phyloP scores from a whole-genome alignment of 2,329 filamentous ascomycete species.

The Pestalotiopsis sp. region DNA sequence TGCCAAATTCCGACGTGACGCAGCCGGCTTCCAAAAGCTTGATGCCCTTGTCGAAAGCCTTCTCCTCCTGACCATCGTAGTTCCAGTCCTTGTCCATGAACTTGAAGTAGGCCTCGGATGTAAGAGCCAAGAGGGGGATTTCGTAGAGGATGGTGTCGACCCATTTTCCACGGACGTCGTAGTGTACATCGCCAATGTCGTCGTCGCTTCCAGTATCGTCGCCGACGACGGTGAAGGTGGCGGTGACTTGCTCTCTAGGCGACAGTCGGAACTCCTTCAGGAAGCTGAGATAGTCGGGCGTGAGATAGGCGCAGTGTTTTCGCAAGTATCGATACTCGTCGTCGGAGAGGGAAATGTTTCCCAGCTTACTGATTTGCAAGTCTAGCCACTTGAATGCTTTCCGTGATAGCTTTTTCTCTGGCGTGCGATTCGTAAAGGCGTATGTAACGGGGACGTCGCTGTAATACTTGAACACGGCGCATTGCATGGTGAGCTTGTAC shows the following conservation, averaged over 20 bases:
- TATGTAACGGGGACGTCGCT: conserved; percentile 82
- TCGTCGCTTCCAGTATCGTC: conserved; percentile 63
- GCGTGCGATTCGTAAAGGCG: conserved; percentile 92
- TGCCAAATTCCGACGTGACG: conserved; percentile 91
- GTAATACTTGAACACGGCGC: conserved; percentile 91
- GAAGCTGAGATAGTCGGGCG: conserved; percentile 75
- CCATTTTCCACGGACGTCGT: conserved; percentile 83
- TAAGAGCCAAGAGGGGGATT: conserved; percentile 88
- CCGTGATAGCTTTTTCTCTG: conserved; percentile 86
- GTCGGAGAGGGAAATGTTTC: conserved; percentile 74
- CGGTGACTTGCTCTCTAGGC: conserved; percentile 76
- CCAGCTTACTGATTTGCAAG: conserved; percentile 81
- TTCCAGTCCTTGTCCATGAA: conserved; percentile 95
- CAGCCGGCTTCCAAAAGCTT: conserved; percentile 80
- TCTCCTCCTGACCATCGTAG: conserved; percentile 83
- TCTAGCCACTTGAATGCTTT: conserved; percentile 84
- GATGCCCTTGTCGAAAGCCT: conserved; percentile 80
- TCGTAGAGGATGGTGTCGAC: conserved; percentile 97
- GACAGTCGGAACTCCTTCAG: conserved; percentile 80
- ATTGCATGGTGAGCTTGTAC: conserved; percentile 99
- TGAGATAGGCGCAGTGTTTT: conserved; percentile 79
- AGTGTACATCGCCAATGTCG: conserved; percentile 73
- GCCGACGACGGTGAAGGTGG: conserved; percentile 63
- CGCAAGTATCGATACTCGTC: conserved; percentile 82
- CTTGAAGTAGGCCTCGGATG: conserved; percentile 96